These are phyloP conservation scores for Alternaria brassicicola DNA, from an alignment of 2,329 filamentous ascomycete species.

Conservation along the genomic window DNA sequence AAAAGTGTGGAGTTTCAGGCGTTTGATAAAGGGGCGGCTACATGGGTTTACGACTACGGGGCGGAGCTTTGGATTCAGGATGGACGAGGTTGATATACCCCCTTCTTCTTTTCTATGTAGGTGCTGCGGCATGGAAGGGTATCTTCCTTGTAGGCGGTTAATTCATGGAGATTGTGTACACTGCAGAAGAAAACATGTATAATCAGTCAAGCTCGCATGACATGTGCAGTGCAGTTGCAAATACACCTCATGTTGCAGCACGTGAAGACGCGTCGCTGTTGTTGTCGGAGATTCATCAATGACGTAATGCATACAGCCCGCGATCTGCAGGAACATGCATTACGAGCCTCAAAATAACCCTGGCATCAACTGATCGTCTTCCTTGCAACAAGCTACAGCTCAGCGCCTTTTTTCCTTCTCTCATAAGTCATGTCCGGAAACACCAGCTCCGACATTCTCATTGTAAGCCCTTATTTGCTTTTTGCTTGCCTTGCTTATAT, in stretches of 20 bases:
- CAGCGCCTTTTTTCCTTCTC: not conserved
- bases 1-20: constrained; percentile 22
- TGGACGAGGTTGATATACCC: constrained; percentile 9
- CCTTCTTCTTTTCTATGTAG: not conserved
- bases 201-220: too few species aligned
- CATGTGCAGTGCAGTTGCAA: too few species aligned
- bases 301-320: constrained; percentile 5
- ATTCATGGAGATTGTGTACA: not conserved
- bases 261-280: not conserved
- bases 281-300: not conserved
- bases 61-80: not conserved
- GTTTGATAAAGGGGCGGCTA: not conserved
- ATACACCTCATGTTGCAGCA: too few species aligned
- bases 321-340: too few species aligned
- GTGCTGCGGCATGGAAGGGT: not conserved
- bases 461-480: constrained; percentile 55
- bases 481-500: too few species aligned
- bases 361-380: not conserved
- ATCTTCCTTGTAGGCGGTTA: not conserved
- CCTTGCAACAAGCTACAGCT: not conserved
- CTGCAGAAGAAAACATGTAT: not conserved
- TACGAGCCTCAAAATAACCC: constrained; percentile 3
- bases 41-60: not conserved
- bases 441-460: constrained; percentile 62
- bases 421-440: constrained; percentile 41